Conservation (phyloP, 495 filamentous ascomycete species). For the Delitschia confertaspora region DNA sequence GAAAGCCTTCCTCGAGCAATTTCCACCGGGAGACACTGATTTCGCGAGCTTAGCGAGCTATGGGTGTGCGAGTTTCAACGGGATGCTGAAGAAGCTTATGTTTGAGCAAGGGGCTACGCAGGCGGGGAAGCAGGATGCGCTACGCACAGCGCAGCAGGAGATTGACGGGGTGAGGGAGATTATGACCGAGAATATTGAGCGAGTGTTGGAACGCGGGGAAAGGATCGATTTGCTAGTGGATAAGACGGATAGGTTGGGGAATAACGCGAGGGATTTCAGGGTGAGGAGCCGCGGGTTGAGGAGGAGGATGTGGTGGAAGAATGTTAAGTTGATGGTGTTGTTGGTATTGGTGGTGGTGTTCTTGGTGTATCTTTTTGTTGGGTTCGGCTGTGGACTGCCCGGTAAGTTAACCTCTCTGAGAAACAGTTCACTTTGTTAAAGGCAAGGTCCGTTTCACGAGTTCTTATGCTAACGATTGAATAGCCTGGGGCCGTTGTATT, state of each 20-base stretch:
- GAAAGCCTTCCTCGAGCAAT: constrained; percentile 71
- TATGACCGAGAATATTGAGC: constrained; percentile 98
- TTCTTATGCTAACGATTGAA: not conserved
- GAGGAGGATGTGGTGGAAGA: constrained; percentile 99
- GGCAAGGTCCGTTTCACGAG: no score
- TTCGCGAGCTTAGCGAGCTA: constrained; percentile 77
- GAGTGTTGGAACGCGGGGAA: constrained; percentile 88
- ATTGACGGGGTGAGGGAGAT: constrained; percentile 91
- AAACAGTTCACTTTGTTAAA: no score
- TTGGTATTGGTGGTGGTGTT: constrained; percentile 73
- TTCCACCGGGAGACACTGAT: constrained; percentile 58
- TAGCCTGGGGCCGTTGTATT: not conserved
- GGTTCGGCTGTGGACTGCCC: constrained; percentile 65
- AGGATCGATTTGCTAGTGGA: constrained; percentile 92
- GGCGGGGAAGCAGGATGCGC: constrained; percentile 67
- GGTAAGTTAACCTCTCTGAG: no score
- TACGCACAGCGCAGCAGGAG: constrained; percentile 71
- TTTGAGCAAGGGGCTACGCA: constrained; percentile 73
- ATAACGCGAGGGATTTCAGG: constrained; percentile 78
- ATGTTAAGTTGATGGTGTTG: constrained; percentile 80
- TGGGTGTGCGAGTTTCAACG: constrained; percentile 80
- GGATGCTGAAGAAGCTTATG: constrained; percentile 66
- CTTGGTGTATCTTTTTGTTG: constrained; percentile 70
- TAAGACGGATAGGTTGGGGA: constrained; percentile 88
- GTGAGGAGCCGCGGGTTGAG: constrained; percentile 77